Evolutionary conservation across 495 filamentous ascomycete species (phyloP), one percentile per base, ranked within the genome.

Genomic region (Neurospora sp.): DNA sequence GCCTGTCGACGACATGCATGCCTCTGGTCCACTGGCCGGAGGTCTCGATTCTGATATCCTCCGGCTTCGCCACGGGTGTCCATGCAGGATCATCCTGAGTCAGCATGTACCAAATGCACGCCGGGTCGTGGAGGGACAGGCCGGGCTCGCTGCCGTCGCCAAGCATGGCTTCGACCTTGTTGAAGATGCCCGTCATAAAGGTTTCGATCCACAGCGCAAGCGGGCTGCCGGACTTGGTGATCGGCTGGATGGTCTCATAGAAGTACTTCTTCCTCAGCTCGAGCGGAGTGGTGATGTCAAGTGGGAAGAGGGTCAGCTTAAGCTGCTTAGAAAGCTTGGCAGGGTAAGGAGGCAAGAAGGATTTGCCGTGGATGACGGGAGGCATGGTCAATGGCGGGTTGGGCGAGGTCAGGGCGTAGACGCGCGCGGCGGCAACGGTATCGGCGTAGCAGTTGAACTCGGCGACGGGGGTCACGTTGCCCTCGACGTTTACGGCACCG

Each of bases 21-120:
- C 96, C 96, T 59, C 92, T 85, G 71, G 95, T 97, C 96, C 96
- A 99, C 82, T 98, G 95, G 6, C 96, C 96, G 39, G 86, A 79
- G 1, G 92, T 93, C 80, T 99, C 96, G 35, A 99, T 84, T 16
- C 96, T 86, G 70, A 98, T 91, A 81, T 99, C 96, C 79, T 88
- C 83, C 23, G 82, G 85, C 73, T 83, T 80, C 12, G 80, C 74
- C 27, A 83, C 80, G 37, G 83, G 74, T 78, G 83, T 85, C 87
- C 87, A 89, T 16, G 81, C 82, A 16, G 85, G 83, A 46, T 85
- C 79, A 69, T 85, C 82, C 42, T 81, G 80, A 1, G 90, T 90
- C 54, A 96, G 81, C 77, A 92, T 90, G 78, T 96, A 96, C 92
- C 93, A 98, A 7, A 98, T 85, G 73, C 89, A 92, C 31, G 97